phyloP scores from a whole-genome alignment of 192 early-diverging fungal species.

The Diversispora eburnea region DNA sequence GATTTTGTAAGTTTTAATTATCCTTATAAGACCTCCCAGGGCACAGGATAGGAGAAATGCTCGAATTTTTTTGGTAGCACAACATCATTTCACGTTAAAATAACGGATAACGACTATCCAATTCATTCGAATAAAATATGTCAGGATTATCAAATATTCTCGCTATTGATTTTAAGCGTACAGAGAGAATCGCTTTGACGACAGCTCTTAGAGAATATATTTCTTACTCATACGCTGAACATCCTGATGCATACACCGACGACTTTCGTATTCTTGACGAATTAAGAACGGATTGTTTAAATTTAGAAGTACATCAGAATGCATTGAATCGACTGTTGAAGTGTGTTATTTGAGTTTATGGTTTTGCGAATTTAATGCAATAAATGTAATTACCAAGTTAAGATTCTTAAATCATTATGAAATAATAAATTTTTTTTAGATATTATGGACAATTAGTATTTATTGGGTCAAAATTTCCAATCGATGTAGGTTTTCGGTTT shows the following conservation, averaged over 20 bases:
- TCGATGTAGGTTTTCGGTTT: slow-evolving; percentile 61
- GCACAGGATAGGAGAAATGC: too few species aligned
- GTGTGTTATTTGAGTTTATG: slow-evolving; percentile 34
- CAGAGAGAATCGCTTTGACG: slow-evolving; percentile 57
- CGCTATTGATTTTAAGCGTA: slow-evolving; percentile 52
- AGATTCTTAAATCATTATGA: background rate
- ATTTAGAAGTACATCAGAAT: slow-evolving; percentile 60
- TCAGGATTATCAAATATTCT: slow-evolving; percentile 48
- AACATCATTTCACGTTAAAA: too few species aligned
- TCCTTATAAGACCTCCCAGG: too few species aligned
- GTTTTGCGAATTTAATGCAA: background rate
- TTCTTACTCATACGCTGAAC: slow-evolving; percentile 75
- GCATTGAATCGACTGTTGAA: slow-evolving; percentile 62
- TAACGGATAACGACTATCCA: too few species aligned
- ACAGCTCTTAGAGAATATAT: slow-evolving; percentile 66
- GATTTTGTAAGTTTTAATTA: too few species aligned
- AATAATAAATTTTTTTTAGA: slow-evolving; percentile 35
- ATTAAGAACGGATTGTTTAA: slow-evolving; percentile 65
- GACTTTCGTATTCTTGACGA: slow-evolving; percentile 82
- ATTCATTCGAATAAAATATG: background rate
- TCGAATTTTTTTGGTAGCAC: too few species aligned
- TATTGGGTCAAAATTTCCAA: slow-evolving; percentile 82
- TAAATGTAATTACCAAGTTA: background rate
- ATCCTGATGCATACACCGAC: slow-evolving; percentile 79
- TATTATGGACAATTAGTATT: slow-evolving; percentile 86